A percentile compares a stretch with the other conserved stretches of the same genome.
phyloP scores from a whole-genome alignment of 208 protist genomes.

The Wallacemonas rigidus region DNA sequence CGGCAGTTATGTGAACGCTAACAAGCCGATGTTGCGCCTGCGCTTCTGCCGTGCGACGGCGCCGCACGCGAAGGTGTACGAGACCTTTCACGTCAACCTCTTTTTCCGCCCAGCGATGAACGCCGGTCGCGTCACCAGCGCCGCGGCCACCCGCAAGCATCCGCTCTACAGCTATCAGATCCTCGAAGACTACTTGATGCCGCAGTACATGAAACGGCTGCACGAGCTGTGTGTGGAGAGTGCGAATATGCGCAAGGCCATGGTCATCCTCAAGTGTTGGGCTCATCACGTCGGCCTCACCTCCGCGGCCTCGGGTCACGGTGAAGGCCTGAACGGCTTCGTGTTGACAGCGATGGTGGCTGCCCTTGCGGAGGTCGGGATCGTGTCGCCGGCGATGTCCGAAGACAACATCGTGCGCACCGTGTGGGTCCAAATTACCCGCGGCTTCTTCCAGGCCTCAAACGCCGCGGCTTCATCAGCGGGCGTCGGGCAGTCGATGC shows the following conservation, averaged over 20 bases:
- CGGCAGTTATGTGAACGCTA: slow-evolving; percentile 50
- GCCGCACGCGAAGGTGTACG: slow-evolving; percentile 21
- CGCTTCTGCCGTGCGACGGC: slow-evolving; percentile 43
- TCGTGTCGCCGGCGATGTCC: slow-evolving; percentile 67
- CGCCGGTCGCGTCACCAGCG: slow-evolving; percentile 54
- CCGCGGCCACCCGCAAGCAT: slow-evolving; percentile 64
- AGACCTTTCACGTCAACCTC: slow-evolving; percentile 71
- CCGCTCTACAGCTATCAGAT: slow-evolving; percentile 82
- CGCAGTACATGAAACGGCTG: slow-evolving; percentile 66
- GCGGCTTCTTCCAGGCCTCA: slow-evolving; percentile 53
- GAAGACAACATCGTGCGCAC: slow-evolving; percentile 77
- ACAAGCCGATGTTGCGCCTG: slow-evolving; percentile 66
- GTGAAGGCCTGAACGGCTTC: slow-evolving; percentile 81
- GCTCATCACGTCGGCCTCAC: slow-evolving; percentile 79
- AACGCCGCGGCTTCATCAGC: background rate
- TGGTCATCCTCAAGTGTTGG: slow-evolving; percentile 88
- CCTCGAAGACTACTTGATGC: slow-evolving; percentile 83
- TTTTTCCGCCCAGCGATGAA: slow-evolving; percentile 64
- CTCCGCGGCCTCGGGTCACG: slow-evolving; percentile 57
- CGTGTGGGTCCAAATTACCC: slow-evolving; percentile 75
- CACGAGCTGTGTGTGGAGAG: slow-evolving; percentile 70
- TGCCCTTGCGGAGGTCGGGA: slow-evolving; percentile 68
- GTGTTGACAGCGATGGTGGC: slow-evolving; percentile 70
- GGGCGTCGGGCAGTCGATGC: background rate
- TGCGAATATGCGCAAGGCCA: slow-evolving; percentile 54